phyloP scores from a whole-genome alignment of 805 yeast genomes.

The Barnettozyma sp. region DNA sequence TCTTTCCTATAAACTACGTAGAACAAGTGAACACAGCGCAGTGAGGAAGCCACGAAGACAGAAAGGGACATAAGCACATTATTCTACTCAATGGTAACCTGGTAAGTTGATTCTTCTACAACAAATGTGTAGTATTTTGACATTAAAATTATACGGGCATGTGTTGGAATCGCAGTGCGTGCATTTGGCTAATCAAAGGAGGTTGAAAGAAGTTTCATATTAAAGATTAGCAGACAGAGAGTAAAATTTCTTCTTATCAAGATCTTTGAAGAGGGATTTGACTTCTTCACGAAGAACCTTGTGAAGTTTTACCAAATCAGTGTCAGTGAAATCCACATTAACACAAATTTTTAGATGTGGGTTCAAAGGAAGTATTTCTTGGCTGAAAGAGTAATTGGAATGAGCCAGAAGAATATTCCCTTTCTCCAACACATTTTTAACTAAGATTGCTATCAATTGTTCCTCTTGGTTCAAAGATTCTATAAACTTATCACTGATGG shows the following conservation, averaged over 20 bases:
- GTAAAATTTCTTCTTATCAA: constrained; percentile 6
- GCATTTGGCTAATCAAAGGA: constrained; percentile 1
- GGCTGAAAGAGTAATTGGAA: constrained; percentile 55
- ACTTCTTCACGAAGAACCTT: constrained; percentile 30
- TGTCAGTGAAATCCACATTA: constrained; percentile 38
- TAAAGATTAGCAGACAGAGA: constrained; percentile 1
- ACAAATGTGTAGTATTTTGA: background rate
- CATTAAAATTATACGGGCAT: background rate
- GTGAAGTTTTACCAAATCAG: constrained; percentile 40
- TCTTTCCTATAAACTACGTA: constrained; percentile 22
- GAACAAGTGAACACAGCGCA: background rate
- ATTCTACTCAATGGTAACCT: no score
- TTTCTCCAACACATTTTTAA: constrained; percentile 45
- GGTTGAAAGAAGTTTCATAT: background rate
- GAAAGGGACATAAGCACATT: no score
- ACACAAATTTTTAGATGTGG: constrained; percentile 52
- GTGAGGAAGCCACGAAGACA: background rate
- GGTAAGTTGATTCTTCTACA: no score
- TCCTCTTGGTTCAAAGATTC: constrained; percentile 42
- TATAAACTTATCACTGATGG: constrained; percentile 27
- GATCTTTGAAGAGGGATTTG: constrained; percentile 14
- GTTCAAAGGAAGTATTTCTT: constrained; percentile 63
- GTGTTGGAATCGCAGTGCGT: background rate
- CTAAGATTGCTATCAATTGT: constrained; percentile 56
- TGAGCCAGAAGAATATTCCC: constrained; percentile 56